phyloP scores from a whole-genome alignment of 192 early-diverging fungal genomes.

The Kappamyces sp. region DNA sequence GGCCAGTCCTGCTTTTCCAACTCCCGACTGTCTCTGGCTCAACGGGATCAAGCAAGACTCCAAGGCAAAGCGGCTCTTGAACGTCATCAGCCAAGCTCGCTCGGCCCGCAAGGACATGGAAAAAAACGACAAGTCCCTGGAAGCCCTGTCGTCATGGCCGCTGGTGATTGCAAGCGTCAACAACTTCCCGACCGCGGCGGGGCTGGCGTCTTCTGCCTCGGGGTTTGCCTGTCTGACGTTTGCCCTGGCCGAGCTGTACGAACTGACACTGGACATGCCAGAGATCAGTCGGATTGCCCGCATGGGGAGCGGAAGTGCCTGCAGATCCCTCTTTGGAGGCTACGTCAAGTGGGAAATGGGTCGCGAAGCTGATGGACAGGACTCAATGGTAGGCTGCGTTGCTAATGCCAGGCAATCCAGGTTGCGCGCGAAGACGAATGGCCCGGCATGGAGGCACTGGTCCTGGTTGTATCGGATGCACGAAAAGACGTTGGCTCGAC shows the following conservation, averaged over 20 bases:
- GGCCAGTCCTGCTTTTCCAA: conserved; percentile 18
- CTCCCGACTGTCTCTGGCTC: conserved; percentile 84
- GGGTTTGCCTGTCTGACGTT: conserved; percentile 92
- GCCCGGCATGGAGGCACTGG: conserved; percentile 92
- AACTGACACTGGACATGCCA: conserved; percentile 43
- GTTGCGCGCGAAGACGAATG: conserved; percentile 86
- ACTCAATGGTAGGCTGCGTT: conserved; percentile 25
- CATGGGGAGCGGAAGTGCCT: conserved; percentile 94
- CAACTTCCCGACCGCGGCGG: conserved; percentile 99
- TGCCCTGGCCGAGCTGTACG: conserved; percentile 67
- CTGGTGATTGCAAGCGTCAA: conserved; percentile 94
- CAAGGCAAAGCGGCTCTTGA: conserved; percentile 70
- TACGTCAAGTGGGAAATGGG: conserved; percentile 99
- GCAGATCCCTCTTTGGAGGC: conserved; percentile 94
- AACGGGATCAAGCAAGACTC: conserved; percentile 89
- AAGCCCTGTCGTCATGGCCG: conserved; percentile 54
- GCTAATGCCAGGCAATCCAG: conserved; percentile 78
- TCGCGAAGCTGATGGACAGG: conserved; percentile 64
- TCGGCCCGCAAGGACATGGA: conserved; percentile 67
- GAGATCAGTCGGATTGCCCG: conserved; percentile 88
- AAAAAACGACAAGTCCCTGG: conserved; percentile 33
- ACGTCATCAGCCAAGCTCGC: conserved; percentile 75
- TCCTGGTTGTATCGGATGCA: conserved; percentile 88
- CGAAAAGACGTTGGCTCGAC: conserved; percentile 90
- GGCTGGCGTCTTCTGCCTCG: conserved; percentile 93